Percentiles rank a stretch among this genome's conserved stretches.
phyloP scores from a whole-genome alignment of 306 rosid genomes.

The Pueraria montana region DNA sequence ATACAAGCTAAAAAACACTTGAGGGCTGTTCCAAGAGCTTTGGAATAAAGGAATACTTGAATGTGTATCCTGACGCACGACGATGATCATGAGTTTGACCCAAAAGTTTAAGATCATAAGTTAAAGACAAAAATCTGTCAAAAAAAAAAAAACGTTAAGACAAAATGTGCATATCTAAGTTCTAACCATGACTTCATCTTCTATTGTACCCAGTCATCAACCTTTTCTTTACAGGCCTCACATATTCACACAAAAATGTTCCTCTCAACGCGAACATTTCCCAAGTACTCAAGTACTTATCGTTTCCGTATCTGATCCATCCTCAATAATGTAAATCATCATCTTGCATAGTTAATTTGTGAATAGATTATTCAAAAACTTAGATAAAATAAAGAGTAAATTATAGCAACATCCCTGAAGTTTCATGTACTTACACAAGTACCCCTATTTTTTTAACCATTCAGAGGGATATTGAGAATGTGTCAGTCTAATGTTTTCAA shows the following conservation, averaged over 20 bases:
- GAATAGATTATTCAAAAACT: neutral
- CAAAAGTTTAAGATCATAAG: neutral
- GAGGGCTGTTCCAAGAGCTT: conserved; percentile 15
- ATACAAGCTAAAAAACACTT: neutral
- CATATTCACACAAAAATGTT: neutral
- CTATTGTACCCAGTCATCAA: neutral
- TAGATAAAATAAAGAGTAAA: neutral
- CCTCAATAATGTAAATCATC: neutral
- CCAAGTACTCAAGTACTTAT: neutral
- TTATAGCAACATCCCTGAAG: too few relatives aligned
- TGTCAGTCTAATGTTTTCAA: too few relatives aligned
- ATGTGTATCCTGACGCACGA: neutral
- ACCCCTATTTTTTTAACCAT: too few relatives aligned
- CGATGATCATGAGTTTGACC: neutral
- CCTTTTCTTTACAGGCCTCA: neutral
- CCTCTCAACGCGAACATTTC: neutral
- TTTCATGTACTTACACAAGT: too few relatives aligned
- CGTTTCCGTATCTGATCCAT: conserved; percentile 3
- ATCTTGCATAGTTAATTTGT: neutral
- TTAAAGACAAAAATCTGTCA: neutral
- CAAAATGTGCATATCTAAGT: conserved; percentile 2
- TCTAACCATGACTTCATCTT: neutral
- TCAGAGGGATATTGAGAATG: too few relatives aligned
- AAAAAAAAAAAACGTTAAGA: neutral
- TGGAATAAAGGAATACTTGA: too few relatives aligned